A percentile compares a stretch with the other conserved stretches of the same genome.
Evolutionary conservation across 1,284 basidiomycete genomes (phyloP).

Genomic region (Peniophora sp.): DNA sequence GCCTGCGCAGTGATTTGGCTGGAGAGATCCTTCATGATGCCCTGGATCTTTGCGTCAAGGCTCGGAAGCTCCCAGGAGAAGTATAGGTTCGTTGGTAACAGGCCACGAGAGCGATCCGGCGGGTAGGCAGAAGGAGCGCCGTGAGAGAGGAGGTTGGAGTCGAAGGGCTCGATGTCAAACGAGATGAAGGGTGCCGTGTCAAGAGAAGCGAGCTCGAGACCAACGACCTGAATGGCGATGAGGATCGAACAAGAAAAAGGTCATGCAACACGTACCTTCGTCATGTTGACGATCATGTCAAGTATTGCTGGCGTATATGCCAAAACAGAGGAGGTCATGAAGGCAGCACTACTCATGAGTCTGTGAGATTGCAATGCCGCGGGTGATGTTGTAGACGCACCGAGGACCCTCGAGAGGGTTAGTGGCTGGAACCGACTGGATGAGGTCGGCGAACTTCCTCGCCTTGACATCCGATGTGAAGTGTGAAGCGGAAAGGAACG

Average conservation of each 20-base stretch:
- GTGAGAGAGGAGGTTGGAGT: slow-evolving; percentile 34
- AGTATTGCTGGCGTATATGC: slow-evolving; percentile 33
- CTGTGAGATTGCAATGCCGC: background rate
- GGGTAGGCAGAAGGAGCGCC: slow-evolving; percentile 38
- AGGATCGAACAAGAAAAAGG: slow-evolving; percentile 21
- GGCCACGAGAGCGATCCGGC: slow-evolving; percentile 28
- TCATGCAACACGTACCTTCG: slow-evolving; percentile 25
- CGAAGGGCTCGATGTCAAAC: slow-evolving; percentile 52
- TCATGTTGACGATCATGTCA: slow-evolving; percentile 41
- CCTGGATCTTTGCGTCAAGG: slow-evolving; percentile 31
- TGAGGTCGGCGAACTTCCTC: slow-evolving; percentile 17
- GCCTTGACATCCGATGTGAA: slow-evolving; percentile 8
- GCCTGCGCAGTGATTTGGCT: slow-evolving; percentile 30
- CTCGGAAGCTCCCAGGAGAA: slow-evolving; percentile 30
- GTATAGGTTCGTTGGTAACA: slow-evolving; percentile 43
- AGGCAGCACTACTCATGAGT: slow-evolving; percentile 28
- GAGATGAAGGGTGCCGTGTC: slow-evolving; percentile 38
- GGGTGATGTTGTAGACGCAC: no score
- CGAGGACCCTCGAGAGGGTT: background rate
- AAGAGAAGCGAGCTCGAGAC: slow-evolving; percentile 13
- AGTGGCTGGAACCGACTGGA: slow-evolving; percentile 7
- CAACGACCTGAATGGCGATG: slow-evolving; percentile 17
- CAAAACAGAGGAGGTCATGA: slow-evolving; percentile 40
- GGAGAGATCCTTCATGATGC: slow-evolving; percentile 30
- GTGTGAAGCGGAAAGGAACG: background rate